These are phyloP conservation scores for Diaporthe nobilis DNA, from an alignment of 2,329 filamentous ascomycete genomes.

Conservation along the genomic window DNA sequence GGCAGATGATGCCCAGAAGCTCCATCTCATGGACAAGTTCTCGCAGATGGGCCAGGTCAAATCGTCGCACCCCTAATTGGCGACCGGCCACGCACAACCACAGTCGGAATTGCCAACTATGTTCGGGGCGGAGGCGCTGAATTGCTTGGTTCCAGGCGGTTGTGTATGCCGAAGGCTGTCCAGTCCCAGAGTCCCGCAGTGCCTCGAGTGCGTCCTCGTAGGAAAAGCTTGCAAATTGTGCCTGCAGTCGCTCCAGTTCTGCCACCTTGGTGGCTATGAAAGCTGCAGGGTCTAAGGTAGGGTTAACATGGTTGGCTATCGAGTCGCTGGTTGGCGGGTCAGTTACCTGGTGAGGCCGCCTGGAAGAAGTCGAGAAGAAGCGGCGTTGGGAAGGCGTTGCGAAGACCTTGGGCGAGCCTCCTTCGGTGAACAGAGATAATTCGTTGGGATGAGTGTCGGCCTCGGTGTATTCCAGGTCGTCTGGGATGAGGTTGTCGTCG, in stretches of 20 bases:
- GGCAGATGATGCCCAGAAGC: constrained; percentile 53
- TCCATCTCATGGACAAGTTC: constrained; percentile 57
- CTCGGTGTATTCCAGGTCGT: constrained; percentile 42
- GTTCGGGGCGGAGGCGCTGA: constrained; percentile 47
- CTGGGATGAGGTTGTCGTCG: constrained; percentile 32
- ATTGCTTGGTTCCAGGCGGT: constrained; percentile 46
- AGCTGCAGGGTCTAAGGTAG: constrained; percentile 36
- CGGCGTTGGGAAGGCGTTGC: constrained; percentile 41
- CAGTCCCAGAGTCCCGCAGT: constrained; percentile 24
- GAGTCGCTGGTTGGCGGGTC: constrained; percentile 34
- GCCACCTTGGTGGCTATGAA: constrained; percentile 29
- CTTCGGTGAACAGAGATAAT: constrained; percentile 37
- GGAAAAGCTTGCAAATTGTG: constrained; percentile 19
- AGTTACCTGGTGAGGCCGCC: constrained; percentile 41
- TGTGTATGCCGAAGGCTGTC: constrained; percentile 32
- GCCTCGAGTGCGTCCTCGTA: constrained; percentile 31
- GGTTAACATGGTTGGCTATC: constrained; percentile 39
- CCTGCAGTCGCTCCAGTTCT: constrained; percentile 38
- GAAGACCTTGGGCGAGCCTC: constrained; percentile 35
- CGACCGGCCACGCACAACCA: constrained; percentile 49
- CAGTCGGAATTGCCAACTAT: constrained; percentile 53
- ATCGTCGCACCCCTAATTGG: constrained; percentile 38
- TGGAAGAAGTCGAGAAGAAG: constrained; percentile 44
- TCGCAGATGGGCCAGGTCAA: constrained; percentile 43
- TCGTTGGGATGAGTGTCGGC: constrained; percentile 43